phyloP scores from a whole-genome alignment of 345 rosid genomes.

The Euphorbia lathyris region DNA sequence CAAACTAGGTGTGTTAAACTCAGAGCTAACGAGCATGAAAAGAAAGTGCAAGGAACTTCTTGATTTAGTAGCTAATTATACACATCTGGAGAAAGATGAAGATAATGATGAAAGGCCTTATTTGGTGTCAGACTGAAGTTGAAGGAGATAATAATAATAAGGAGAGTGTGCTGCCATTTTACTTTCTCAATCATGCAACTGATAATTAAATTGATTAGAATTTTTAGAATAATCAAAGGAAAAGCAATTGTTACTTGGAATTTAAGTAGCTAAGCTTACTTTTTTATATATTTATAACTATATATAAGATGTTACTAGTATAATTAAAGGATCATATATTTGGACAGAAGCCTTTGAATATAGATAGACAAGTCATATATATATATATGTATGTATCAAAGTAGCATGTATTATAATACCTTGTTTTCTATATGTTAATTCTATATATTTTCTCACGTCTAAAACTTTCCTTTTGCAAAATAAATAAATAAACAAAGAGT shows the following conservation, averaged over 20 bases:
- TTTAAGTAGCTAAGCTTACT: slow-evolving; percentile 8
- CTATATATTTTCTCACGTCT: too few relatives aligned
- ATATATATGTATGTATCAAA: too few relatives aligned
- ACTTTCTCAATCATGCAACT: slow-evolving; percentile 55
- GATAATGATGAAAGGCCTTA: slow-evolving; percentile 38
- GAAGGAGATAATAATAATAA: too few relatives aligned
- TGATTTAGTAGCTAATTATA: slow-evolving; percentile 47
- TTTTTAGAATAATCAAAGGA: background rate
- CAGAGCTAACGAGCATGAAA: slow-evolving; percentile 55
- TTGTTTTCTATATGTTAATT: too few relatives aligned
- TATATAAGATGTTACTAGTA: too few relatives aligned
- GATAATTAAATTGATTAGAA: background rate
- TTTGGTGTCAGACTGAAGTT: slow-evolving; percentile 67
- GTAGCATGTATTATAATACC: too few relatives aligned
- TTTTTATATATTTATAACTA: background rate
- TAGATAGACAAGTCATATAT: too few relatives aligned
- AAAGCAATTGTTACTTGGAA: slow-evolving; percentile 15
- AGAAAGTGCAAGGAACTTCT: slow-evolving; percentile 63
- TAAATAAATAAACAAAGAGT: too few relatives aligned
- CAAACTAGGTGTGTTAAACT: slow-evolving; percentile 27
- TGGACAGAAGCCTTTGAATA: too few relatives aligned
- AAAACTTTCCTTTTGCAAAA: too few relatives aligned
- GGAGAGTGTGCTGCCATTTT: slow-evolving; percentile 34
- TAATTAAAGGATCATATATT: too few relatives aligned
- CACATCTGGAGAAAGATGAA: slow-evolving; percentile 28